phyloP scores from a whole-genome alignment of 805 yeast species.

The Metahyphopichia silvanorum region DNA sequence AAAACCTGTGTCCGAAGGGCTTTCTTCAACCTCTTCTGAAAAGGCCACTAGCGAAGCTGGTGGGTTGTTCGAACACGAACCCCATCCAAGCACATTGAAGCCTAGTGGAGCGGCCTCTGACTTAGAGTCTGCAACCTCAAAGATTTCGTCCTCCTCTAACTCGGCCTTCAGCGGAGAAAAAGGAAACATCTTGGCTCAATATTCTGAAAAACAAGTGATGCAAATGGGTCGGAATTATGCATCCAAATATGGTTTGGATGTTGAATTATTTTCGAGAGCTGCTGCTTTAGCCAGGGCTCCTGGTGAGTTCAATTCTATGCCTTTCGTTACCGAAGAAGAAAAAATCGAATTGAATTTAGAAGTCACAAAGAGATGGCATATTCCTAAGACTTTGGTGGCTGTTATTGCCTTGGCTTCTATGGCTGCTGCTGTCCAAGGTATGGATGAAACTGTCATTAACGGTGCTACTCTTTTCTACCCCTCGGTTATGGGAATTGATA shows the following conservation, averaged over 20 bases:
- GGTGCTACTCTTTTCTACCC: conserved; percentile 60
- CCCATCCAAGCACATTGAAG: too few species aligned
- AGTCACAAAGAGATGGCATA: conserved; percentile 30
- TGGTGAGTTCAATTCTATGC: conserved; percentile 46
- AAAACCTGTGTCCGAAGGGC: too few species aligned
- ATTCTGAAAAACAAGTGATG: conserved; percentile 53
- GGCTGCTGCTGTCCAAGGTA: conserved; percentile 62
- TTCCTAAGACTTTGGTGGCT: conserved; percentile 43
- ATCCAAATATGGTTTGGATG: conserved; percentile 44
- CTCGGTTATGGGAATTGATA: conserved; percentile 41
- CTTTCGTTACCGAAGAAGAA: conserved; percentile 37
- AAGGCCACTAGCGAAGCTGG: too few species aligned
- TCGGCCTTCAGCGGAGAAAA: neutral
- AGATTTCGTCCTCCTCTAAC: neutral
- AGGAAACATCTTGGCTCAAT: conserved; percentile 45
- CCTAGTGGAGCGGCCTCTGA: neutral
- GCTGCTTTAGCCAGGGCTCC: conserved; percentile 53
- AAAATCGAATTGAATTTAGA: conserved; percentile 39
- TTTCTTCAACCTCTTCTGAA: too few species aligned
- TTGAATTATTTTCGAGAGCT: conserved; percentile 51
- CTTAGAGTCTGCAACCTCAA: neutral
- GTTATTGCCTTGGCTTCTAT: conserved; percentile 50
- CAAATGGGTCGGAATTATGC: conserved; percentile 62
- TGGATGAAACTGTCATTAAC: conserved; percentile 61
- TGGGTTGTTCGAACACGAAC: too few species aligned